Evolutionary conservation across 2,329 filamentous ascomycete genomes (phyloP).

Genomic region (Neocatenulostroma microsporum): DNA sequence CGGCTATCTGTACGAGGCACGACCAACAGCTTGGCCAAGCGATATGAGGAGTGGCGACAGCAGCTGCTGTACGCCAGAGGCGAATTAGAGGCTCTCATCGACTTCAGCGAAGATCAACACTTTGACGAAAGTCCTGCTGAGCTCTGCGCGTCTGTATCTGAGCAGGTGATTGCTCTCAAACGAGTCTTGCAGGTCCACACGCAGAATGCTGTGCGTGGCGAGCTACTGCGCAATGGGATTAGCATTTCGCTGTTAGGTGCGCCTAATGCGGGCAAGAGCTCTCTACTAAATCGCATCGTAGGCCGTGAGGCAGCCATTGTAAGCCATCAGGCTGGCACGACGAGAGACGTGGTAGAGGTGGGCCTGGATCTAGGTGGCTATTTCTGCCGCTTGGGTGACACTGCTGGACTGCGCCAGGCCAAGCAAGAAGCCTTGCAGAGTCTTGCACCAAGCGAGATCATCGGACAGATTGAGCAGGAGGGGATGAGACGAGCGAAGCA

Average conservation of each 20-base stretch:
- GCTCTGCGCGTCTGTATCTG: slow-evolving; percentile 61
- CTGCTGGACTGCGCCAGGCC: slow-evolving; percentile 65
- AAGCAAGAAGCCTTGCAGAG: slow-evolving; percentile 7
- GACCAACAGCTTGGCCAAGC: slow-evolving; percentile 55
- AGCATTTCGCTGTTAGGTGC: slow-evolving; percentile 79
- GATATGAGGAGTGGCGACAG: slow-evolving; percentile 77
- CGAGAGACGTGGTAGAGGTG: slow-evolving; percentile 86
- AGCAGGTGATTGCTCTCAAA: slow-evolving; percentile 55
- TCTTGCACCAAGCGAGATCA: slow-evolving; percentile 24
- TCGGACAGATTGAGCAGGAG: slow-evolving; percentile 76
- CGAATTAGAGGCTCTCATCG: slow-evolving; percentile 90
- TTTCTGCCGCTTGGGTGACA: slow-evolving; percentile 90
- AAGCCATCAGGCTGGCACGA: slow-evolving; percentile 85
- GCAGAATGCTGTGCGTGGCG: slow-evolving; percentile 68
- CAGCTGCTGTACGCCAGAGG: slow-evolving; percentile 72
- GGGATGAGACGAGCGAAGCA: slow-evolving; percentile 81
- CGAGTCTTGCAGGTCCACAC: slow-evolving; percentile 61
- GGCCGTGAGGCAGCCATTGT: slow-evolving; percentile 94
- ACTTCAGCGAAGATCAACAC: slow-evolving; percentile 95
- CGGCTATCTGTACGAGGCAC: slow-evolving; percentile 74
- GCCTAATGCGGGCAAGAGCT: slow-evolving; percentile 93
- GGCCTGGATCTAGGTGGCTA: slow-evolving; percentile 83
- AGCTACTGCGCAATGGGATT: slow-evolving; percentile 78
- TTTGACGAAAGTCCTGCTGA: slow-evolving; percentile 79
- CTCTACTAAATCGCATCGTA: slow-evolving; percentile 80